Evolutionary conservation across 2,329 filamentous ascomycete species (phyloP).

Genomic region (Ceratocystiopsis brevicomis): DNA sequence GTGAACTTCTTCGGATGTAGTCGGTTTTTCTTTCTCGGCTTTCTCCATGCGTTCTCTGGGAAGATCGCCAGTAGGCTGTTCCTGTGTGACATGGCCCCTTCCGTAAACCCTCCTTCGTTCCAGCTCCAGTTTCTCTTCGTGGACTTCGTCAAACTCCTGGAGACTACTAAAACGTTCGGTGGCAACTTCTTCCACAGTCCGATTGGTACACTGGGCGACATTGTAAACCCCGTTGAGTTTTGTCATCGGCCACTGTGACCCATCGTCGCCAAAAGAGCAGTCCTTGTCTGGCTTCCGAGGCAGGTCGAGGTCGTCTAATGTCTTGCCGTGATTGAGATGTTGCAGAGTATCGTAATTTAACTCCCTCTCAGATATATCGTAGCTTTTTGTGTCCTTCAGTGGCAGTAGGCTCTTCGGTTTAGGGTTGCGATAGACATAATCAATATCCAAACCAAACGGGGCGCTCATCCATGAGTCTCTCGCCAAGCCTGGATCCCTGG

Average conservation of each 20-base stretch:
- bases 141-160: conserved; percentile 73
- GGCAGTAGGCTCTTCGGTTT: conserved; percentile 31
- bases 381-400: conserved; percentile 39
- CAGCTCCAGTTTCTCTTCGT: conserved; percentile 83
- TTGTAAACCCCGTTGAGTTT: conserved; percentile 76
- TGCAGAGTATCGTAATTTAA: conserved; percentile 51
- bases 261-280: conserved; percentile 77
- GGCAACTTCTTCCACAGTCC: conserved; percentile 64
- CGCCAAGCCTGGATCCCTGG: conserved; percentile 22
- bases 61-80: conserved; percentile 74
- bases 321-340: conserved; percentile 37
- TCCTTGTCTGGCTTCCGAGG: conserved; percentile 39
- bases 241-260: conserved; percentile 91
- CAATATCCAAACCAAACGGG: conserved; percentile 62
- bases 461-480: conserved; percentile 93
- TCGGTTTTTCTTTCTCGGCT: conserved; percentile 5
- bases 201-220: conserved; percentile 53
- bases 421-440: conserved; percentile 52
- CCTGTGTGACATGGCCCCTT: conserved; percentile 62
- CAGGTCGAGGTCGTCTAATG: conserved; percentile 30
- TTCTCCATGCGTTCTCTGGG: conserved; percentile 45
- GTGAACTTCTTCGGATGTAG: too few relatives aligned
- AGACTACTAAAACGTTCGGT: conserved; percentile 65
- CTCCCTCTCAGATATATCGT: conserved; percentile 62
- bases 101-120: conserved; percentile 72